Base-by-base conservation (phyloP, 306 rosid species). In the Luffa acutangula region DNA sequence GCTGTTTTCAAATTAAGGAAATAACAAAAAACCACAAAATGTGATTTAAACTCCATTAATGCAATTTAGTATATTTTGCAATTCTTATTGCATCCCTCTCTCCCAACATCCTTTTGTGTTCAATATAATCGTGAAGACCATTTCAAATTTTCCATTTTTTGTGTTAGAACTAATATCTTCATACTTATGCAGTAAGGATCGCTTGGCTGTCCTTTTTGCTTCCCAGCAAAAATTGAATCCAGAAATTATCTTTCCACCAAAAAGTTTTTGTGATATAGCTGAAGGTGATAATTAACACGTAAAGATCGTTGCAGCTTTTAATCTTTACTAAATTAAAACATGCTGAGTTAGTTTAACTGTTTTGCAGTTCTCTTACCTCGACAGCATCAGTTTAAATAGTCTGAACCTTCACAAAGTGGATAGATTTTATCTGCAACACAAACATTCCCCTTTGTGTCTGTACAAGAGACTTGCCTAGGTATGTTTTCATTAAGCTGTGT, bases 321-420 rank as follows among this genome's bases (percentile, higher is more conserved):
- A 7, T 36, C 21, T 42, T 48, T 52, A 49, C 12, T 59, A 58
- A 79, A 21, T 46, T 21, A 54, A 4, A 43, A 39, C 37, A 18
- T 17, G 41, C 56, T 80, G 39, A 59, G 45, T 34, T 59, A 62
- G 43, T 43, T 41, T 42, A 20, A 69, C 56, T 73, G 78, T 78
- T 81, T 65, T 87, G 85, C 75, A 92, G 98, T 89, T 82, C 90
- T 91, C 49, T 80, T 86, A 85, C 91, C 84, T 57, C 87, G 89
- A 71, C 89, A 77, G 75, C 79, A 56, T 83, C 90, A 49, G 83
- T 46, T 73, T 54, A 81, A 62, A 76, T 81, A 82, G 88, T 53
- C 49, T 3, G 65, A 62, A 75, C 77, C 62, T 15, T 14, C 78
- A 33, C 57, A 59, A 63, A 43, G 62, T 63, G 77, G 48, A 76